Conservation (phyloP, 805 yeast genomes). For the Candida patagonica region DNA sequence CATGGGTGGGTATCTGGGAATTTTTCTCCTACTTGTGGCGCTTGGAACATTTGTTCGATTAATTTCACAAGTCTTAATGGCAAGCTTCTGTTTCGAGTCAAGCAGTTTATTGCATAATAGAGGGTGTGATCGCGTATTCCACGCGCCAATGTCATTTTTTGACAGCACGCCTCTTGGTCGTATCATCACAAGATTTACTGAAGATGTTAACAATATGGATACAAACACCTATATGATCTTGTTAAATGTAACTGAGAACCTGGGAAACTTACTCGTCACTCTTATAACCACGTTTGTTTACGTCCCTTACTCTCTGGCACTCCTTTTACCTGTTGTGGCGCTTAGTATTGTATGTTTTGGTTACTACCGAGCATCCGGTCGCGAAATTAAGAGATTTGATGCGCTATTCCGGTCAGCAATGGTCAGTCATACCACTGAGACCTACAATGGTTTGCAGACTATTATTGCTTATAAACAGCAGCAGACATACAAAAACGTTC, state of each 20-base stretch:
- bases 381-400: slow-evolving; percentile 68
- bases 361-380: slow-evolving; percentile 56
- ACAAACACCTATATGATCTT: slow-evolving; percentile 45
- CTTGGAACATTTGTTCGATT: slow-evolving; percentile 34
- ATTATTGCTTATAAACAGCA: slow-evolving; percentile 48
- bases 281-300: slow-evolving; percentile 51
- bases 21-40: slow-evolving; percentile 39
- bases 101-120: slow-evolving; percentile 45
- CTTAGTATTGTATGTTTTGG: slow-evolving; percentile 37
- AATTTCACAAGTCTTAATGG: slow-evolving; percentile 30
- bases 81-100: slow-evolving; percentile 41
- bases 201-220: slow-evolving; percentile 69
- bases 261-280: slow-evolving; percentile 45
- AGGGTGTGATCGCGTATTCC: slow-evolving; percentile 48
- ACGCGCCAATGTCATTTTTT: slow-evolving; percentile 66
- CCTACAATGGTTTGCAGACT: slow-evolving; percentile 53
- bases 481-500: slow-evolving; percentile 37
- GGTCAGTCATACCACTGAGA: slow-evolving; percentile 60
- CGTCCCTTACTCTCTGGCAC: slow-evolving; percentile 59
- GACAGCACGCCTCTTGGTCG: slow-evolving; percentile 79
- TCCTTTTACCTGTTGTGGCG: slow-evolving; percentile 43
- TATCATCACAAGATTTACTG: slow-evolving; percentile 67
- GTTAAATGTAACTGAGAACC: slow-evolving; percentile 44
- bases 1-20: slow-evolving; percentile 47
- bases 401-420: slow-evolving; percentile 60